Base-by-base conservation (phyloP, 352 stramenopile genomes). In the Phytophthora cryptogea region DNA sequence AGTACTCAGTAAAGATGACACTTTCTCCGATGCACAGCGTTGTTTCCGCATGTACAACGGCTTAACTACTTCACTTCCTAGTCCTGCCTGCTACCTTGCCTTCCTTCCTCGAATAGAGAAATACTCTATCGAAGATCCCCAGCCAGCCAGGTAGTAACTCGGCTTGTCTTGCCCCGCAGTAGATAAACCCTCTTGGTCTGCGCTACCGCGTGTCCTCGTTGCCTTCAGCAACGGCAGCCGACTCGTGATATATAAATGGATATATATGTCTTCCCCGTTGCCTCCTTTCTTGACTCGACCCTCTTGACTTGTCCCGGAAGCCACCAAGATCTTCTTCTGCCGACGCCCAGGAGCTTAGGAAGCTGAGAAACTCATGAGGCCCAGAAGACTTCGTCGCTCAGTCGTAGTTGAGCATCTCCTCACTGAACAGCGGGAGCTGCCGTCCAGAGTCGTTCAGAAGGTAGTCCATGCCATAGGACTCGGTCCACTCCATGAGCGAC, bases 381-480 rank as follows among this genome's bases (percentile, higher is more conserved):
- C 27, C 20, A 47, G 27, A 52, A 50, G 42, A 47, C 30, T 52
- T 36, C 37, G 8, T 42, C 39, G 17, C 56, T 79, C 68, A 88
- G 13, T 90, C 75, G 36, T 89, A 90, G 40, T 61, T 74, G 16
- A 76, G 59, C 62, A 78, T 64, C 14, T 86, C 80, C 33, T 89
- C 83, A 1, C 63, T 58, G 28, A 90, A 92, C 27, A 92, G 66
- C 26, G 80, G 81, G 20, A 88, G 59, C 1, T 66, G 62, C 1
- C 80, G 73, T 20, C 67, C 70, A 23, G 63, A 58, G 42, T 92
- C 80, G 67, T 86, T 89, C 14, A 88, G 66, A n/a, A 90, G 73
- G 52, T 80, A 90, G 62, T 90, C 83, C 74, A 92, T 90, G 47
- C 80, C 80, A 48, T 88, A 89, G 3, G 76, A 74, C 53, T 92